Percentiles rank a stretch among this genome's conserved stretches.
Conservation (phyloP, 2,329 filamentous ascomycete species). For the Neonectria faginata region DNA sequence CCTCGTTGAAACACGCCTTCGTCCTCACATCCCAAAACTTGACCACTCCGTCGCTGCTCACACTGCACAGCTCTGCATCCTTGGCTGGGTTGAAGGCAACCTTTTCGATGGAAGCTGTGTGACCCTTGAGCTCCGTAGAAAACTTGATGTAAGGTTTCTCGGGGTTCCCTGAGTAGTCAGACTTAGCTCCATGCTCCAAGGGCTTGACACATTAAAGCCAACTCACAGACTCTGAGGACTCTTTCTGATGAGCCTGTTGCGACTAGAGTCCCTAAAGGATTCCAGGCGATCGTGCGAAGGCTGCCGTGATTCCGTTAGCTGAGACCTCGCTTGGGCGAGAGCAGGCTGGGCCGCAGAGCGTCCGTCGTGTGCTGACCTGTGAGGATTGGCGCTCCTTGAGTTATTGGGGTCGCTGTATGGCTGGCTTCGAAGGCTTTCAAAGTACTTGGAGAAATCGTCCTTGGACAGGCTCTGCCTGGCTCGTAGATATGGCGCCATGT, state of each 20-base stretch:
- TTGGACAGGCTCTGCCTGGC: constrained; percentile 71
- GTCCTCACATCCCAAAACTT: constrained; percentile 85
- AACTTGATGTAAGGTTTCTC: constrained; percentile 79
- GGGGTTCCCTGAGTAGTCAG: constrained; percentile 71
- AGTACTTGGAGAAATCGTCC: constrained; percentile 75
- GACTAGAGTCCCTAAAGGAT: constrained; percentile 83
- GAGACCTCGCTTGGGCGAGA: constrained; percentile 1
- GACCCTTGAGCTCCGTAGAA: constrained; percentile 80
- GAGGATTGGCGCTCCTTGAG: constrained; percentile 64
- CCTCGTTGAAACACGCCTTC: constrained; percentile 76
- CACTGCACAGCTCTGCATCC: constrained; percentile 81
- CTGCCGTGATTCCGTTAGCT: constrained; percentile 54
- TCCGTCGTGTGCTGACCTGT: constrained; percentile 62
- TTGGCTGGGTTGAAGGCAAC: constrained; percentile 82
- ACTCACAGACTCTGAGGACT: constrained; percentile 78
- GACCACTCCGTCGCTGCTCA: constrained; percentile 78
- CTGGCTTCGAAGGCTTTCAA: constrained; percentile 76
- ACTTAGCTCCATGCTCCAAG: constrained; percentile 1
- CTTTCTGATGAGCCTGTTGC: constrained; percentile 82
- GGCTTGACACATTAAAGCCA: background rate
- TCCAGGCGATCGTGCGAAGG: constrained; percentile 88
- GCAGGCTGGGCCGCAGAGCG: constrained; percentile 25
- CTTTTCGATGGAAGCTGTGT: constrained; percentile 75
- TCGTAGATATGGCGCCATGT: constrained; percentile 58
- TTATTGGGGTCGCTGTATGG: constrained; percentile 73